These are phyloP conservation scores for Chaetoceros tenuissimus DNA, from an alignment of 108 stramenopile species.

Conservation along the genomic window DNA sequence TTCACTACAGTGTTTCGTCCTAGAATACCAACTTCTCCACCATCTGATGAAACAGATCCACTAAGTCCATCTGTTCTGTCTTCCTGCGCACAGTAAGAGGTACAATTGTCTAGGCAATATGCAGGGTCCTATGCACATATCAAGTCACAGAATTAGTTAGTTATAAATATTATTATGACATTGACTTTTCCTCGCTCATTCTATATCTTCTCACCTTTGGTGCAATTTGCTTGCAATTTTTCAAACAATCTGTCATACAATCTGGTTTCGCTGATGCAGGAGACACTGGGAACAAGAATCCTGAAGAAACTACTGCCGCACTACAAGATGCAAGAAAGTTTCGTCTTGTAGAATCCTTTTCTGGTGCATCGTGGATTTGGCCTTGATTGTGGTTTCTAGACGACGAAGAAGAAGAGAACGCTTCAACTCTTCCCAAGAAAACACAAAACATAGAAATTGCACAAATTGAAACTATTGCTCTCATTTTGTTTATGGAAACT, in stretches of 20 bases:
- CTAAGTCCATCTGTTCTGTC: slow-evolving; percentile 76
- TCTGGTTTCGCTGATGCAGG: slow-evolving; percentile 32
- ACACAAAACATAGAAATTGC: no score
- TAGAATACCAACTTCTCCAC: slow-evolving; percentile 68
- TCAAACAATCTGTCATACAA: slow-evolving; percentile 63
- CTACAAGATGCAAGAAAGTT: background rate
- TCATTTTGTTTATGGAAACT: no score
- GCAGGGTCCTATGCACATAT: slow-evolving; percentile 40
- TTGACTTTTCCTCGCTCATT: background rate
- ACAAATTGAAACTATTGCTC: no score
- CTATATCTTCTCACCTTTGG: slow-evolving; percentile 30
- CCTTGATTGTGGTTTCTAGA: background rate
- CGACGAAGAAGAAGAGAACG: no score
- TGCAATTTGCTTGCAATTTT: slow-evolving; percentile 66
- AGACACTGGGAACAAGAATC: background rate
- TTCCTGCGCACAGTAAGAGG: slow-evolving; percentile 57
- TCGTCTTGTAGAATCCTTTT: background rate
- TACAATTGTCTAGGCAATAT: slow-evolving; percentile 53
- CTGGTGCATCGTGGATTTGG: background rate
- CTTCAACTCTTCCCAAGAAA: no score
- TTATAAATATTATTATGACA: background rate
- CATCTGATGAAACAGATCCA: slow-evolving; percentile 46
- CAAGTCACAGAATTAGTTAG: background rate
- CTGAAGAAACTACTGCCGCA: background rate
- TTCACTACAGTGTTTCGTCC: slow-evolving; percentile 69